Evolutionary conservation across 306 rosid species (phyloP), one percentile per base, ranked within the genome.

Genomic region (Herpetospermum pedunculosum): DNA sequence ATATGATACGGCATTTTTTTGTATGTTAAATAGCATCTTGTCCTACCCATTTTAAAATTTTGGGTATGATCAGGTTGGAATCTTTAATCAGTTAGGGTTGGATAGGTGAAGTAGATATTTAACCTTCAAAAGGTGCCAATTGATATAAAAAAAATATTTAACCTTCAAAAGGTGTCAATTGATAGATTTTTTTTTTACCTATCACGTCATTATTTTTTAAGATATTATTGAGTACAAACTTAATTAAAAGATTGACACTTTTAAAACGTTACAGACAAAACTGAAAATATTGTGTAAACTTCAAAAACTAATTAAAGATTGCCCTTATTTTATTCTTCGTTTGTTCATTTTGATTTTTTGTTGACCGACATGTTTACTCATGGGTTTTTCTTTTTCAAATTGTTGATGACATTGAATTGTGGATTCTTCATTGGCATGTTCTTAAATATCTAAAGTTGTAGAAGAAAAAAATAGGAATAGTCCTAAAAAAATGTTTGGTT

Each of bases 281-380:
- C 52, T 47, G 52, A 15, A 15, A 47, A 18, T 47, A 47, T 47
- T 15, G 52, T 47, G 52, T 47, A 47, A 37, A 37, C 41, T 47
- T 15, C 52, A 15, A 5, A 2, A 6, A 3, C 19, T 16, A 15
- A 47, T 47, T 47, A 16, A 15, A 16, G 19, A 15, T 47, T 16
- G 6, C 52, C 6, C 21, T 52, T 21, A 52, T 75, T 55, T 71
- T 47, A 62, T 72, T 69, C 25, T 73, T 75, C 28, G 44, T 63
- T 70, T 23, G n/a, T 79, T 73, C 64, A 47, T 47, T 47, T 47
- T 47, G 52, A 16, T 72, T 23, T 72, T 23, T 80, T 54, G 58
- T 57, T 57, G 64, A 0, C n/a, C 23, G 19, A 57, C 54, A 19
- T 54, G 32, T 58, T 15, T 5, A 30, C 23, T 59, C 23, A 16